A percentile compares a stretch with the other conserved stretches of the same genome.
Conservation (phyloP, 2,329 filamentous ascomycete species). For the Epichloe coenophiala region DNA sequence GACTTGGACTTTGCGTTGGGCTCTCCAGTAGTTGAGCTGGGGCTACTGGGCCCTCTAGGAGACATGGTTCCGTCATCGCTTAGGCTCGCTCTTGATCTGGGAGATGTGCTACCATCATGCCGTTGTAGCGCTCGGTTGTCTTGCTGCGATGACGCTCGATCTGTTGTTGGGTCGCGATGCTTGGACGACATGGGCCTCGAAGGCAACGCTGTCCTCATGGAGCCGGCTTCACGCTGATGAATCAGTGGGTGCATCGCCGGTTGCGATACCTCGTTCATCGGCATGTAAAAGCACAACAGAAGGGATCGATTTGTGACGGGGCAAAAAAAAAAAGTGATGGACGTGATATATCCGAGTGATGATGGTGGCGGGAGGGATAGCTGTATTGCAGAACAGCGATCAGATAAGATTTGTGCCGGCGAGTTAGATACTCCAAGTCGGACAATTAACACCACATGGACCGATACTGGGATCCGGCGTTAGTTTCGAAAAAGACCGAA, state of each 20-base stretch:
- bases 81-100: constrained; percentile 14
- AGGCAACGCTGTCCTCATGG: constrained; percentile 23
- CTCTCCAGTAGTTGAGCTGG: constrained; percentile 10
- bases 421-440: background rate
- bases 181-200: constrained; percentile 24
- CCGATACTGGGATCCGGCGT: background rate
- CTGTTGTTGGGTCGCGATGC: constrained; percentile 12
- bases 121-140: constrained; percentile 8
- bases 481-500: background rate
- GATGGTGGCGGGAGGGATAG: background rate
- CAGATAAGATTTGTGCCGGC: constrained; percentile 2
- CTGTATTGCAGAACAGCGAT: background rate
- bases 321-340: too few species aligned
- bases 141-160: constrained; percentile 11
- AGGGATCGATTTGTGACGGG: background rate
- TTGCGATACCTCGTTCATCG: constrained; percentile 20
- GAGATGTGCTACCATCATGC: constrained; percentile 14
- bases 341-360: background rate
- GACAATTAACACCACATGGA: background rate
- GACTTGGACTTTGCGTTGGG: constrained; percentile 7
- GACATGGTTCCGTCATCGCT: constrained; percentile 11
- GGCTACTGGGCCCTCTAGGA: constrained; percentile 18
- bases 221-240: constrained; percentile 17
- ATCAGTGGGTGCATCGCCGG: constrained; percentile 12
- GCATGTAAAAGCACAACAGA: constrained; percentile 3